phyloP scores from a whole-genome alignment of 2,329 filamentous ascomycete genomes.

The Phialocephala sp. region DNA sequence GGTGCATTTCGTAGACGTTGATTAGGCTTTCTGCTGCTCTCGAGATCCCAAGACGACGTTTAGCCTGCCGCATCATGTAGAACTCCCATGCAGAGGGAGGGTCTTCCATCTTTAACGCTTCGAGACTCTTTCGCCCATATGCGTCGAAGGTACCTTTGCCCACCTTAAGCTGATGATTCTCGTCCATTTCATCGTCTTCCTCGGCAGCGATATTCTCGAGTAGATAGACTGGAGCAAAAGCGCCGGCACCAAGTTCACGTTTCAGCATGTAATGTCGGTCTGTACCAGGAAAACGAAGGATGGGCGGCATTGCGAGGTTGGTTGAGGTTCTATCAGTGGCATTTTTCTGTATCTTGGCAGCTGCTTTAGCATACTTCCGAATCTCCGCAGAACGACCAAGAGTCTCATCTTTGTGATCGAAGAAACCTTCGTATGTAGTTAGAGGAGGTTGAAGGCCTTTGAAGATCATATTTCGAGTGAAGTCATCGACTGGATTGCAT shows the following conservation, averaged over 20 bases:
- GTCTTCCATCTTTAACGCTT: constrained; percentile 94
- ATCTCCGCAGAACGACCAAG: constrained; percentile 77
- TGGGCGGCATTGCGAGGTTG: constrained; percentile 63
- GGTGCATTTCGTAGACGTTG: constrained; percentile 85
- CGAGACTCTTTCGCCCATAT: constrained; percentile 60
- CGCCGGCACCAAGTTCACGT: constrained; percentile 87
- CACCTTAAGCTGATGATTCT: constrained; percentile 55
- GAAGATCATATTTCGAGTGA: constrained; percentile 76
- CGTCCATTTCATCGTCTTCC: constrained; percentile 53
- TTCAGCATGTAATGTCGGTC: constrained; percentile 76
- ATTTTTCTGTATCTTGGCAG: constrained; percentile 49
- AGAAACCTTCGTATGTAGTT: constrained; percentile 77
- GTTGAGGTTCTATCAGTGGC: constrained; percentile 62
- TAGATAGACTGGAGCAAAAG: constrained; percentile 94
- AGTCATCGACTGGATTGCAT: constrained; percentile 88
- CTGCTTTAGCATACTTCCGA: constrained; percentile 76
- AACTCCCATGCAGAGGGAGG: constrained; percentile 94
- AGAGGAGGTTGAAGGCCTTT: constrained; percentile 75
- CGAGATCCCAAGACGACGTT: constrained; percentile 74
- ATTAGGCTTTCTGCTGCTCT: constrained; percentile 80
- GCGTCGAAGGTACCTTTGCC: constrained; percentile 66
- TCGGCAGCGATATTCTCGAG: constrained; percentile 72
- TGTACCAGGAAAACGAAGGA: constrained; percentile 70
- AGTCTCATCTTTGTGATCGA: constrained; percentile 68
- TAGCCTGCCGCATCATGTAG: constrained; percentile 87